phyloP scores from a whole-genome alignment of 1,139 yeast genomes.

The Lodderomyces theae region DNA sequence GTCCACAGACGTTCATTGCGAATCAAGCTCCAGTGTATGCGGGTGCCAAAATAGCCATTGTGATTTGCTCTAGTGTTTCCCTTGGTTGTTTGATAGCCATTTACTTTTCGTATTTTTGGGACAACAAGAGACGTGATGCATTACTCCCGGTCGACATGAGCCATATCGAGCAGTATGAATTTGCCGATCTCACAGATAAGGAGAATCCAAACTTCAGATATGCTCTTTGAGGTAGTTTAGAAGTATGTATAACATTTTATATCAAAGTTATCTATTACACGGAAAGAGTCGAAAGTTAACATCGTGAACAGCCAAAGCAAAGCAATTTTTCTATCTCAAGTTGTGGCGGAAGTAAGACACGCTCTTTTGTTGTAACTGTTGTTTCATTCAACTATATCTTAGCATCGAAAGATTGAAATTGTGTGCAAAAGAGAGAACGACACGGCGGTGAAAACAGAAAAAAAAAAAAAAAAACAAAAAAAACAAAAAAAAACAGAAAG shows the following conservation, averaged over 20 bases:
- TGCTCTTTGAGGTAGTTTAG: conserved; percentile 7
- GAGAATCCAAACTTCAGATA: conserved; percentile 67
- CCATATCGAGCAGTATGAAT: conserved; percentile 48
- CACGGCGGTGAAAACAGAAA: neutral
- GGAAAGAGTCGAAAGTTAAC: too few species aligned
- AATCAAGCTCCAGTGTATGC: conserved; percentile 52
- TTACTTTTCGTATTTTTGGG: conserved; percentile 29
- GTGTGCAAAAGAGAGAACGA: neutral
- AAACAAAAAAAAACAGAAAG: too few species aligned
- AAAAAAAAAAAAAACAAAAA: too few species aligned
- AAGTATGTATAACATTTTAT: too few species aligned
- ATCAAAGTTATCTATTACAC: too few species aligned
- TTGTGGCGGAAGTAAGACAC: too few species aligned
- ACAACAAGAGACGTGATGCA: conserved; percentile 28
- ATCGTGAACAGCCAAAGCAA: too few species aligned
- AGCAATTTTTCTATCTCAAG: too few species aligned
- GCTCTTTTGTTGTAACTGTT: too few species aligned
- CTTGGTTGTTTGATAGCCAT: conserved; percentile 21
- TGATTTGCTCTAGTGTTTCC: conserved; percentile 28
- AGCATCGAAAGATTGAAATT: too few species aligned
- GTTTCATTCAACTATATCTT: too few species aligned
- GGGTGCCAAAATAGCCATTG: conserved; percentile 43
- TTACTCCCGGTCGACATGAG: conserved; percentile 14
- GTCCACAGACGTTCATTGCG: conserved; percentile 64
- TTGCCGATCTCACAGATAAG: conserved; percentile 61